These are phyloP conservation scores for Aquilaria agallochum DNA, from an alignment of 441 rosid genomes.

Conservation along the genomic window DNA sequence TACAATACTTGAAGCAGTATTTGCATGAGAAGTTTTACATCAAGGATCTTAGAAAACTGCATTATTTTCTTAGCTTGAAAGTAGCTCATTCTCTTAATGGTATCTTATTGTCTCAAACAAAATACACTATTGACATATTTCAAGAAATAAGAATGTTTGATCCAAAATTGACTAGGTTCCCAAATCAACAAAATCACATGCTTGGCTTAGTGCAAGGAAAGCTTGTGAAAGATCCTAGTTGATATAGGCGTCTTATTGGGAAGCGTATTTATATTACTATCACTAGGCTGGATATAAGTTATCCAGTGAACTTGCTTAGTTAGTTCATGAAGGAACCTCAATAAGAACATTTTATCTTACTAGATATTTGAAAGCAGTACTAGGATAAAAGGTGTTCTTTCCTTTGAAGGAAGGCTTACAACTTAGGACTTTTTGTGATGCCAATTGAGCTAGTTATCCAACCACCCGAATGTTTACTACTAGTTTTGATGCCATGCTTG, in stretches of 20 bases:
- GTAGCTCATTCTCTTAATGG: too few species aligned
- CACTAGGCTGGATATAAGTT: background rate
- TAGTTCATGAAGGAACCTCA: background rate
- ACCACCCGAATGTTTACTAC: background rate
- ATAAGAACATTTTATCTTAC: background rate
- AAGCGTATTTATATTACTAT: background rate
- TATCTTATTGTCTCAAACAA: too few species aligned
- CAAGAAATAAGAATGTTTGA: too few species aligned
- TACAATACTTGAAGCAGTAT: background rate
- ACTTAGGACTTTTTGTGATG: background rate
- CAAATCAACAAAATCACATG: background rate
- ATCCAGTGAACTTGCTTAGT: background rate
- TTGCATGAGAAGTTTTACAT: background rate
- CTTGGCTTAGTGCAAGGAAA: background rate
- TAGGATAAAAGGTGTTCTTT: background rate
- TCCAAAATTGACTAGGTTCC: background rate
- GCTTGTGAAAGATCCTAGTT: background rate
- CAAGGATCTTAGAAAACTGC: background rate
- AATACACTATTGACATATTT: too few species aligned
- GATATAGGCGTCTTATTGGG: background rate
- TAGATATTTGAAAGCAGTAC: background rate
- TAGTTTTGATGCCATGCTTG: background rate
- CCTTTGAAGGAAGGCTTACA: background rate
- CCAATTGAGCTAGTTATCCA: background rate
- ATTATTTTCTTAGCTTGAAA: too few species aligned